Evolutionary conservation across 164 flowering plant species (phyloP), one percentile per base, ranked within the genome.

Genomic region (Stephania japonica): DNA sequence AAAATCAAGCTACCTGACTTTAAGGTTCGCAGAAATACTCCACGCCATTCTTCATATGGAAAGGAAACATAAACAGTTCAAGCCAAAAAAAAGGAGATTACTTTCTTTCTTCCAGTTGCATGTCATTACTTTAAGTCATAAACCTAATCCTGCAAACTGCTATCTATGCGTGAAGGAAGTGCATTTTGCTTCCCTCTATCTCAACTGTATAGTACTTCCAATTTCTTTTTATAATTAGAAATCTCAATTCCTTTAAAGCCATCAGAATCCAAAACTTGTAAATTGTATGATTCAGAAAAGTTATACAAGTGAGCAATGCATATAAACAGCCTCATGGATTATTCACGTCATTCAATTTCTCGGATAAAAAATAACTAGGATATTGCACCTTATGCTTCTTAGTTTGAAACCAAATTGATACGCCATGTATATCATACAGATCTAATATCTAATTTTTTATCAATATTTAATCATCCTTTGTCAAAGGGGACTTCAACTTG

Each of bases 401-500:
- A 6, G 21, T 59, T n/a, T 18, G 9, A 18, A 59, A 19, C 24
- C 19, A 21, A 9, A 7, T 3, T 19, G n/a, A n/a, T n/a, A n/a
- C 19, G 64, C 23, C 64, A 59, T 7, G 9, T 59, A 5, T 59
- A 19, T 6, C 64, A 59, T 59, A 59, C 23, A 59, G 32, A 47
- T 69, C 61, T 47, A 27, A 69, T 44, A 44, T 69, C 32, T 69
- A 38, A 68, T 47, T 47, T n/a, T 27, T 44, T 41, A 25, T 47
- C 61, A 69, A 16, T 24, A 25, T 23, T 21, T 26, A 69, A 69
- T 25, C 41, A 69, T 21, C 61, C 41, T 69, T 24, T 26, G 61
- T 23, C 41, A 21, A 7, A 24, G 26, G 42, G 67, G 42, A 65
- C 19, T 69, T 10, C 5, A 59, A 59, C 64, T 59, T n/a, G 10